Percentiles rank a stretch among this genome's conserved stretches.
Evolutionary conservation across 2,329 filamentous ascomycete genomes (phyloP).

Genomic region (Botrytis squamosa): DNA sequence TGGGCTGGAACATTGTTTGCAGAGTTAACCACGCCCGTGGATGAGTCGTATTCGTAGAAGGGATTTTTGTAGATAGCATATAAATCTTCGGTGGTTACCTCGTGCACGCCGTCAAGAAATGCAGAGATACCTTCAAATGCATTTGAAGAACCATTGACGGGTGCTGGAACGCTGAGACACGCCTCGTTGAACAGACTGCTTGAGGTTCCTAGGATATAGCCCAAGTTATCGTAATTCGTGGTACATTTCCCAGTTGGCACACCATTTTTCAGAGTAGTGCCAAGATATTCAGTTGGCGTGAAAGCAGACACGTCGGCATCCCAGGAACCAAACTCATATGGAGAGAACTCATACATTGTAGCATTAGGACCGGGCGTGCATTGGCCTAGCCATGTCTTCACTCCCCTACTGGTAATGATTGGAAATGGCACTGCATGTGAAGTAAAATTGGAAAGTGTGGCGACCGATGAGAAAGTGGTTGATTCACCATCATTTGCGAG

Average conservation of each 20-base stretch:
- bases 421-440: slow-evolving; percentile 45
- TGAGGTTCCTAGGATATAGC: slow-evolving; percentile 47
- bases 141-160: slow-evolving; percentile 26
- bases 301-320: slow-evolving; percentile 61
- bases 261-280: slow-evolving; percentile 56
- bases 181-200: slow-evolving; percentile 43
- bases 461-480: slow-evolving; percentile 32
- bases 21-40: slow-evolving; percentile 27
- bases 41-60: slow-evolving; percentile 49
- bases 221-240: slow-evolving; percentile 49
- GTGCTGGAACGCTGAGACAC: slow-evolving; percentile 23
- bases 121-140: slow-evolving; percentile 33
- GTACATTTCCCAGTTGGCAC: slow-evolving; percentile 44
- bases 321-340: slow-evolving; percentile 65
- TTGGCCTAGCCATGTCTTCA: slow-evolving; percentile 40
- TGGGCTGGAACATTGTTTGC: slow-evolving; percentile 40
- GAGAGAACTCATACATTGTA: slow-evolving; percentile 63
- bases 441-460: slow-evolving; percentile 43
- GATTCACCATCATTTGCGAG: slow-evolving; percentile 23
- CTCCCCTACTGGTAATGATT: slow-evolving; percentile 45
- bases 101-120: slow-evolving; percentile 38
- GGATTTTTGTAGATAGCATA: slow-evolving; percentile 60
- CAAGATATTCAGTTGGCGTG: slow-evolving; percentile 58
- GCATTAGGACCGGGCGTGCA: slow-evolving; percentile 48
- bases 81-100: slow-evolving; percentile 36